phyloP scores from a whole-genome alignment of 1,139 yeast species.

The Spathaspora sp. region DNA sequence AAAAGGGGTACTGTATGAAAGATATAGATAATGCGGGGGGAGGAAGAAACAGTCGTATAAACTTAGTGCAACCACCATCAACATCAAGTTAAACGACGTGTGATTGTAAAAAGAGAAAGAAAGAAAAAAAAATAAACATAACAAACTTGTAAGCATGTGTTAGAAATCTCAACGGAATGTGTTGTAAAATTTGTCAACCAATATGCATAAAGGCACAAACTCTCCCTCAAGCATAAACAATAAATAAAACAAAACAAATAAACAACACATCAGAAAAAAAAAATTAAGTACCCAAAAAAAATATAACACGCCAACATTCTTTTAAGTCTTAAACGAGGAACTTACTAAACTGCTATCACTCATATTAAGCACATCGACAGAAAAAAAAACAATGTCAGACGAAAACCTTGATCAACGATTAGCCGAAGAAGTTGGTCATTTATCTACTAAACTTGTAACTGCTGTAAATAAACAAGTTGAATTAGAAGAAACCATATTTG shows the following conservation, averaged over 20 bases:
- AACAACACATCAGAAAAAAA: not conserved
- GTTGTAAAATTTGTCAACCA: not conserved
- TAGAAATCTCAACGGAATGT: too few relatives aligned
- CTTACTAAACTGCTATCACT: not conserved
- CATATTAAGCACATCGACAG: not conserved
- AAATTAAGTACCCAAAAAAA: not conserved
- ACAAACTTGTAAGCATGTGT: not conserved
- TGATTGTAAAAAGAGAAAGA: too few relatives aligned
- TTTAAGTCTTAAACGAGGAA: not conserved
- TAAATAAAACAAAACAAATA: not conserved
- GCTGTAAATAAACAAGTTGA: conserved; percentile 60
- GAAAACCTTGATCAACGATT: conserved; percentile 34
- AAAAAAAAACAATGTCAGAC: conserved; percentile 1
- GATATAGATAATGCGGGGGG: not conserved
- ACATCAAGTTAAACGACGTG: not conserved
- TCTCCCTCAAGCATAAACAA: not conserved
- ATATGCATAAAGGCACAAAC: not conserved
- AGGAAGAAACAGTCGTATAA: not conserved
- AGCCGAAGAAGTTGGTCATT: conserved; percentile 53
- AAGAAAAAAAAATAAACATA: too few relatives aligned
- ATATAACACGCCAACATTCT: not conserved
- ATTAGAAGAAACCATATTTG: conserved; percentile 44
- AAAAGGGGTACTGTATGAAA: not conserved
- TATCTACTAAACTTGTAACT: conserved; percentile 61
- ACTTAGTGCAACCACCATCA: not conserved